A percentile compares a stretch with the other conserved stretches of the same genome.
phyloP scores from a whole-genome alignment of 108 stramenopile species.

The Pseudonitzschia pungens region DNA sequence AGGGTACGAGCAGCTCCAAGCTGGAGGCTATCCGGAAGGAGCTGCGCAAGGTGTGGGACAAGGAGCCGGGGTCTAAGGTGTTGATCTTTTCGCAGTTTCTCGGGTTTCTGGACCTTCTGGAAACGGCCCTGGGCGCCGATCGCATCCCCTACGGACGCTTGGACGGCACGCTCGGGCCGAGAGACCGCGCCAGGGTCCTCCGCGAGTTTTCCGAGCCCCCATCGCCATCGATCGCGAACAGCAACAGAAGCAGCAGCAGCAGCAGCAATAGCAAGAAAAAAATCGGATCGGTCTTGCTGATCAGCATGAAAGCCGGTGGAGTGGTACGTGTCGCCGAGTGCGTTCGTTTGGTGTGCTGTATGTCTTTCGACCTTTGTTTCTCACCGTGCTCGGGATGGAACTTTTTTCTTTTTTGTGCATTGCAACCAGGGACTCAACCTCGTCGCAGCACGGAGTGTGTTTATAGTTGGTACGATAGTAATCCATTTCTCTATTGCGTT shows the following conservation, averaged over 20 bases:
- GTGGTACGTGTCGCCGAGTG: conserved; percentile 27
- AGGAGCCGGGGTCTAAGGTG: conserved; percentile 74
- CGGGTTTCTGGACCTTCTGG: conserved; percentile 76
- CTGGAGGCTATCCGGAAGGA: conserved; percentile 68
- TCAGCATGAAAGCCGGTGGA: conserved; percentile 83
- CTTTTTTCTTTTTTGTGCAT: background rate
- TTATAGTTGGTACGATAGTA: conserved; percentile 42
- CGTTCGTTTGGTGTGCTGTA: background rate
- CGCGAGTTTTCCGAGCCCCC: conserved; percentile 47
- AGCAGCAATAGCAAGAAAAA: background rate
- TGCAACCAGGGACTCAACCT: conserved; percentile 63
- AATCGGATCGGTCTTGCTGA: conserved; percentile 68
- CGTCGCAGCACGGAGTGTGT: conserved; percentile 67
- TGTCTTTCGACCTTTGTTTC: background rate
- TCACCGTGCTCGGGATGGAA: background rate
- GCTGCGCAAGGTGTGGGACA: conserved; percentile 66
- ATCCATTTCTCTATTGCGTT: too few relatives aligned
- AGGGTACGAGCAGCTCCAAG: conserved; percentile 70
- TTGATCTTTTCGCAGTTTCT: conserved; percentile 83
- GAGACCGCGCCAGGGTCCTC: conserved; percentile 65
- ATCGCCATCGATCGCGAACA: too few relatives aligned
- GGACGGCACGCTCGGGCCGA: conserved; percentile 74
- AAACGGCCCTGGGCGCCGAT: conserved; percentile 32
- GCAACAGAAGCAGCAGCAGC: too few relatives aligned
- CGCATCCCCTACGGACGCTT: conserved; percentile 58